Evolutionary conservation across 2,329 filamentous ascomycete species (phyloP).

Genomic region (Boeremia lycopersici): DNA sequence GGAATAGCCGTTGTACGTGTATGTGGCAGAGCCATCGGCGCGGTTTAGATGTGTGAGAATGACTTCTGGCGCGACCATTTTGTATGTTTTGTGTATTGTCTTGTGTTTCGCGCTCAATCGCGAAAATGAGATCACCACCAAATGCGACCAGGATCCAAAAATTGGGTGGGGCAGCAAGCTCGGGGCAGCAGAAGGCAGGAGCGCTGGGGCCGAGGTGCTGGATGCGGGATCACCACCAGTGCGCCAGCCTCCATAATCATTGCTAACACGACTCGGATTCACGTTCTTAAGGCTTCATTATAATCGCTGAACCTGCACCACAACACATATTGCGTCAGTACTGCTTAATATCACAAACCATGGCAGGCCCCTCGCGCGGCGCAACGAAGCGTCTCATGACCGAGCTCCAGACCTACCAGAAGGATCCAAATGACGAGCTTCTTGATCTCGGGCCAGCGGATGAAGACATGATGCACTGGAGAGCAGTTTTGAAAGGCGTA

Average conservation of each 20-base stretch:
- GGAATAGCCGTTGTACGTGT: slow-evolving; percentile 76
- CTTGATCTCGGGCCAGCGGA: slow-evolving; percentile 62
- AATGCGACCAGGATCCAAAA: slow-evolving; percentile 24
- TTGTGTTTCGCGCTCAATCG: slow-evolving; percentile 1
- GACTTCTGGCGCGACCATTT: slow-evolving; percentile 40
- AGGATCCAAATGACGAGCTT: slow-evolving; percentile 62
- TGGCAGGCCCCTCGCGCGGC: slow-evolving; percentile 42
- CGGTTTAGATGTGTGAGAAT: slow-evolving; percentile 61
- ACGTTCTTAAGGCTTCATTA: background rate
- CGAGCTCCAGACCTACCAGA: slow-evolving; percentile 64
- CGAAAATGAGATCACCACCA: slow-evolving; percentile 18
- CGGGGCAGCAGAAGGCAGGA: slow-evolving; percentile 23
- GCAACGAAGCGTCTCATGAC: slow-evolving; percentile 64
- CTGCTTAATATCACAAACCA: slow-evolving; percentile 10
- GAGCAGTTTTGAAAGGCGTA: slow-evolving; percentile 65
- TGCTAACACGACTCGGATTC: background rate
- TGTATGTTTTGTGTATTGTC: background rate
- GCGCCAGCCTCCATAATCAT: slow-evolving; percentile 8
- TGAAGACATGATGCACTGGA: slow-evolving; percentile 65
- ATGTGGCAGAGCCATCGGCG: slow-evolving; percentile 80
- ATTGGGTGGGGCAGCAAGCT: slow-evolving; percentile 34
- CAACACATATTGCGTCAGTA: background rate
- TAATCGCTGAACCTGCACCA: background rate
- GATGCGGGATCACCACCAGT: slow-evolving; percentile 13
- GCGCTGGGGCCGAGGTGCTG: slow-evolving; percentile 30